These are phyloP conservation scores for Chloranthus sessilifolius DNA, from an alignment of 164 flowering plant species.

Conservation along the genomic window DNA sequence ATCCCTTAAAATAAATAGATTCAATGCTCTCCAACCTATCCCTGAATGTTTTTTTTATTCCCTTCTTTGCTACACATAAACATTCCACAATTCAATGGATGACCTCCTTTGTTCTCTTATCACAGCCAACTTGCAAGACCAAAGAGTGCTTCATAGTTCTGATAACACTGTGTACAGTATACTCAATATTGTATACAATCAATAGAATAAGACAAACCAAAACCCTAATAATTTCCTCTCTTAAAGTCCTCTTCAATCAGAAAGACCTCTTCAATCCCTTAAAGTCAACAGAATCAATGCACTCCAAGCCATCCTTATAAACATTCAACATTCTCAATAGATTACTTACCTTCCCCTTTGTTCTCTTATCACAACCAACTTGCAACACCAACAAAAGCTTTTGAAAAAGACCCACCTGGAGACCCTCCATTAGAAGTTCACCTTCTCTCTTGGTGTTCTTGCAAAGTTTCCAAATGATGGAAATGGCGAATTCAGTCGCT, in stretches of 20 bases:
- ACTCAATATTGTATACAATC: too few species aligned
- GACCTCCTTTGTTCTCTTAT: too few species aligned
- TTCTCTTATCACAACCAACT: constrained; percentile 53
- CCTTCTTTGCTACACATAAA: too few species aligned
- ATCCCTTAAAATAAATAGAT: too few species aligned
- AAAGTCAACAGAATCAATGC: constrained; percentile 62
- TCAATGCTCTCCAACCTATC: too few species aligned
- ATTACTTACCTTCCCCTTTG: constrained; percentile 61
- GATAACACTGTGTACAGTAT: too few species aligned
- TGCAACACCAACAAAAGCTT: constrained; percentile 69
- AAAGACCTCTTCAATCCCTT: constrained; percentile 51
- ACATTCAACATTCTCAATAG: constrained; percentile 61
- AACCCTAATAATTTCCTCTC: too few species aligned
- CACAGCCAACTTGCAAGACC: too few species aligned
- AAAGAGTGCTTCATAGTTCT: too few species aligned
- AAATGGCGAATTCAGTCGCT: constrained; percentile 56
- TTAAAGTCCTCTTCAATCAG: constrained; percentile 14
- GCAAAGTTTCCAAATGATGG: constrained; percentile 57
- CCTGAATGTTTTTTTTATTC: too few species aligned
- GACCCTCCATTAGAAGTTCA: constrained; percentile 38
- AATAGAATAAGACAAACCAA: too few species aligned
- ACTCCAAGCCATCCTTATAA: constrained; percentile 38
- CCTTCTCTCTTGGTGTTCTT: constrained; percentile 26
- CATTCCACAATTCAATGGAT: too few species aligned
- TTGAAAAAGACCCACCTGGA: constrained; percentile 68